Evolutionary conservation across 495 filamentous ascomycete genomes (phyloP), one percentile per base, ranked within the genome.

Genomic region (Xanthoparmelia taractica): DNA sequence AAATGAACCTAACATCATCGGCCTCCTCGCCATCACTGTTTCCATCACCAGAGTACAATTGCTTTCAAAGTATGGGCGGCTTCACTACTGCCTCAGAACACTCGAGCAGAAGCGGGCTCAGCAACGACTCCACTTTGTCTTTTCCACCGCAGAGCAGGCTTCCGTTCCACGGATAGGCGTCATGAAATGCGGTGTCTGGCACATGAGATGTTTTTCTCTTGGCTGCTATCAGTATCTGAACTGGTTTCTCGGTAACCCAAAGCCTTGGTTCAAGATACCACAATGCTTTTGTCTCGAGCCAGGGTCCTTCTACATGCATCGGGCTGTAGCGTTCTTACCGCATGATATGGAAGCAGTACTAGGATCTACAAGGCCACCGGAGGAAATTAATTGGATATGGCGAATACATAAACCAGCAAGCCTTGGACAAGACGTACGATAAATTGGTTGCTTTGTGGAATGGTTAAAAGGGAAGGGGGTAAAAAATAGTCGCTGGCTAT

Each of bases 101-200:
- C 43, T 65, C 31, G 66, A 65, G 59, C 59, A 67, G 63, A 40
- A 55, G 11, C 34, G 59, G 31, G 17, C 37, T 58, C 59, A 48
- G 20, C 59, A 63, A 50, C 63, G 63, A 40, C 55, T 65, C 41
- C 63, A 59, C 33, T 58, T 67, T 34, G 54, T 65, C 37, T 43
- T 67, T 13, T 50, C 47, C 52, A 61, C 58, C 7, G 59, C 55
- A 15, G 37, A 67, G 27, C 66, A 67, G 57, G 58, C 66, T 36
- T 55, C 63, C 27, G n/a, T 63, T 13, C 63, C 59, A 25, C 63
- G 58, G 63, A 62, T 62, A 47, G 54, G 43, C 43, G 43, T 65
- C 27, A 55, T 63, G 58, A 58, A 67, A 45, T 65, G 66, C 47
- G 41, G 55, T 27, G 47, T 60, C 41, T 65, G 58, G 54, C 40